A percentile compares a stretch with the other conserved stretches of the same genome.
These are phyloP conservation scores for Thraustotheca clavata DNA, from an alignment of 352 stramenopile genomes.

Conservation along the genomic window DNA sequence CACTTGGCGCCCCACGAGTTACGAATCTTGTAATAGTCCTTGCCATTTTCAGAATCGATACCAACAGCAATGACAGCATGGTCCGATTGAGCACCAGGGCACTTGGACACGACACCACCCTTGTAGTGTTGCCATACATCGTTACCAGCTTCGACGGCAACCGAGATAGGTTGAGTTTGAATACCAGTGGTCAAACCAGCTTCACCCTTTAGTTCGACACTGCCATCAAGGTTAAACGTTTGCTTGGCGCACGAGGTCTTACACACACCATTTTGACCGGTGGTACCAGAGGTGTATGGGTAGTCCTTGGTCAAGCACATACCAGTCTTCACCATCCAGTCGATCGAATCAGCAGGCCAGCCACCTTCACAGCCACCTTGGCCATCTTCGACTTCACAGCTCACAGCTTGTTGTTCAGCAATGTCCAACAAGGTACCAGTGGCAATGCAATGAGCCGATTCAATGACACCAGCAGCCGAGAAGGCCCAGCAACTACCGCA, in stretches of 20 bases:
- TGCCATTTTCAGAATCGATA: slow-evolving; percentile 82
- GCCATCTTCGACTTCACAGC: slow-evolving; percentile 93
- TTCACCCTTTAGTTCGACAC: slow-evolving; percentile 89
- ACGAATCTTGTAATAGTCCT: slow-evolving; percentile 92
- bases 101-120: slow-evolving; percentile 40
- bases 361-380: slow-evolving; percentile 96
- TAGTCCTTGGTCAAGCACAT: slow-evolving; percentile 94
- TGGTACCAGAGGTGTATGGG: slow-evolving; percentile 89
- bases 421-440: slow-evolving; percentile 85
- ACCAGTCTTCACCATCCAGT: slow-evolving; percentile 86
- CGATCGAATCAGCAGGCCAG: slow-evolving; percentile 95
- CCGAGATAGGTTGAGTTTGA: slow-evolving; percentile 79
- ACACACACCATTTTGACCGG: slow-evolving; percentile 82
- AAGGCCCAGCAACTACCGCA: slow-evolving; percentile 97
- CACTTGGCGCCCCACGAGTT: slow-evolving; percentile 96
- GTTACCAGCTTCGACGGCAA: slow-evolving; percentile 55
- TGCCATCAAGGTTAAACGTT: slow-evolving; percentile 86
- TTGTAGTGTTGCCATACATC: slow-evolving; percentile 57
- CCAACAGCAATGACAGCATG: slow-evolving; percentile 94
- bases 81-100: slow-evolving; percentile 61
- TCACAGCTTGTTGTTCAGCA: slow-evolving; percentile 97
- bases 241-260: slow-evolving; percentile 71
- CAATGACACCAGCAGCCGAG: slow-evolving; percentile 61
- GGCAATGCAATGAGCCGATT: slow-evolving; percentile 92
- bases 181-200: slow-evolving; percentile 93